Evolutionary conservation across 306 rosid genomes (phyloP), one percentile per base, ranked within the genome.

Genomic region (Crataegus laevigata): DNA sequence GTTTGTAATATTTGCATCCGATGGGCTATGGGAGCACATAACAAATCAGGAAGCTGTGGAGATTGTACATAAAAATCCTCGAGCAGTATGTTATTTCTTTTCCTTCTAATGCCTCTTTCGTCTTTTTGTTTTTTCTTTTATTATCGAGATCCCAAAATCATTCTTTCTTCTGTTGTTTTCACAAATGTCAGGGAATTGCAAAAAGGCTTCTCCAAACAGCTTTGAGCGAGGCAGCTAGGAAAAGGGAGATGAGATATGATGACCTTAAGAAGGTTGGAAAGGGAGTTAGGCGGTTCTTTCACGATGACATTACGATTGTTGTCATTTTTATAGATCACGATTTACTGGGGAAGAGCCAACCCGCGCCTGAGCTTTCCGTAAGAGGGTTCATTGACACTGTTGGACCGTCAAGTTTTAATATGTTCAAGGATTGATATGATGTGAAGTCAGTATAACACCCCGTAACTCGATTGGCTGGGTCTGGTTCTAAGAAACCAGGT

Each of bases 21-120:
- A 91, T 40, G 97, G 98, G 4, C 98, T 93, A 45, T 93, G 98
- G 98, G 98, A 89, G 51, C 96, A 89, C 70, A 12, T 93, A 70
- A 83, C 96, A 52, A 91, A 85, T 77, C 89, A 91, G 82, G 89
- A 85, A 82, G 98, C 96, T 75, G 96, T 66, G 34, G 90, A 91
- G 79, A 88, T 93, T 59, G 97, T 89, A 69, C 38, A 89, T 58
- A 93, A 82, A 52, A 82, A 71, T 81, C 93, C 96, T 1, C 80
- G 92, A 82, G 54, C 77, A 5, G 98, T 93, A 89, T 62, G 85
- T 74, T 80, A 19, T 57, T 73, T 51, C 71, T 80, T 28, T 40
- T 68, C 38, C 7, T 75, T 21, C 21, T 13, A 69, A 28, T 24
- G 6, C 66, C 66, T 42, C 21, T 65, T 13, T 30, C 15, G 6